These are phyloP conservation scores for Agrostemma githago DNA, from an alignment of 148 eudicot species.

Conservation along the genomic window DNA sequence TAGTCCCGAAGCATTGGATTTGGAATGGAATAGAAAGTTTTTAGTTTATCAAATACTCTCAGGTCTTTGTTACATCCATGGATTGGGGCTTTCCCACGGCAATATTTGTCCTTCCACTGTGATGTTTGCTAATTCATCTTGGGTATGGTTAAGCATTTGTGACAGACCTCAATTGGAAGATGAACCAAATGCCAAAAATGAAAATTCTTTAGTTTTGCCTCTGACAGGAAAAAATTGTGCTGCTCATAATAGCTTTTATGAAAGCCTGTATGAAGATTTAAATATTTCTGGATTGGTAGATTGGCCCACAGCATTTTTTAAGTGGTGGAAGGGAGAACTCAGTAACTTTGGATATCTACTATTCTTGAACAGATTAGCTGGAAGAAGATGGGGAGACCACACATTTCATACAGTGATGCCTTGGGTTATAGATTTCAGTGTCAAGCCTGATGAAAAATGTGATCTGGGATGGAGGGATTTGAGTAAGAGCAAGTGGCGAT, in stretches of 20 bases:
- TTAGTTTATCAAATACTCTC: conserved; percentile 81
- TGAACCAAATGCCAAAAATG: conserved; percentile 21
- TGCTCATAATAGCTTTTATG: conserved; percentile 42
- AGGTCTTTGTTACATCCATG: conserved; percentile 70
- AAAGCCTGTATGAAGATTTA: conserved; percentile 59
- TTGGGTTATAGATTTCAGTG: conserved; percentile 92
- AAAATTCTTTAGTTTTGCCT: conserved; percentile 22
- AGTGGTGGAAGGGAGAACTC: conserved; percentile 87
- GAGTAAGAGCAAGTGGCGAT: conserved; percentile 94
- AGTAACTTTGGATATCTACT: conserved; percentile 93
- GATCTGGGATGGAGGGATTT: conserved; percentile 86
- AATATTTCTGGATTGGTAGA: conserved; percentile 43
- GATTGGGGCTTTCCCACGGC: conserved; percentile 76
- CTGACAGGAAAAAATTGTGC: conserved; percentile 28
- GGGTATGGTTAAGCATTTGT: conserved; percentile 79
- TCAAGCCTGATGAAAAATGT: conserved; percentile 60
- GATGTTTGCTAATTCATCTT: conserved; percentile 55
- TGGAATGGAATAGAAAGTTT: conserved; percentile 69
- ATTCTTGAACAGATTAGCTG: conserved; percentile 75
- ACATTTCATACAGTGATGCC: conserved; percentile 97
- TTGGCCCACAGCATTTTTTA: conserved; percentile 64
- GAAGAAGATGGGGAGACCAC: conserved; percentile 98
- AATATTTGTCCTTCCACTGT: conserved; percentile 58
- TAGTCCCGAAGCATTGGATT: conserved; percentile 66
- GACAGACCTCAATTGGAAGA: conserved; percentile 35